These are phyloP conservation scores for Aspergillus cristatus DNA, from an alignment of 495 filamentous ascomycete species.

Conservation along the genomic window DNA sequence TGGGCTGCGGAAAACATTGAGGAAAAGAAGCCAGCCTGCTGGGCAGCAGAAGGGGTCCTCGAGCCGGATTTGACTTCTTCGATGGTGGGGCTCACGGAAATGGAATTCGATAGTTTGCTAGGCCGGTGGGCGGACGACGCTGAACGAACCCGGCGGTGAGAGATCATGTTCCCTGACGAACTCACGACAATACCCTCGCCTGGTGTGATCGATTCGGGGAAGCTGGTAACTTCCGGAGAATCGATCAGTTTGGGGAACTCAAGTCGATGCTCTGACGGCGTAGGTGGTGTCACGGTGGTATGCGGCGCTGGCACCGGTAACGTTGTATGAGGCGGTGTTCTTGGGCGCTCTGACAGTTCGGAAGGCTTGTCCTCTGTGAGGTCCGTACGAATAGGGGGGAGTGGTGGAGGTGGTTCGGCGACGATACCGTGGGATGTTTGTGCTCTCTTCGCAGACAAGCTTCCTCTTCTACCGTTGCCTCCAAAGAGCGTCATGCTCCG, in stretches of 20 bases:
- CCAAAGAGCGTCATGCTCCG: conserved; percentile 21
- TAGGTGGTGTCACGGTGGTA: conserved; percentile 49
- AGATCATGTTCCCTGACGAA: conserved; percentile 65
- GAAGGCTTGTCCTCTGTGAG: conserved; percentile 19
- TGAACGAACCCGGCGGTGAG: conserved; percentile 58
- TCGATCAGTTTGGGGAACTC: conserved; percentile 16
- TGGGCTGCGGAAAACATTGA: conserved; percentile 88
- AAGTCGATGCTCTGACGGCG: conserved; percentile 29
- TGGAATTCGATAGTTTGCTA: conserved; percentile 80
- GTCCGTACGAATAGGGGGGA: conserved; percentile 34
- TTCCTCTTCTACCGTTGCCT: conserved; percentile 27
- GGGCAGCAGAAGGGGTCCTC: conserved; percentile 21
- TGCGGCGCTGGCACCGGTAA: conserved; percentile 35
- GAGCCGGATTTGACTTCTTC: conserved; percentile 48
- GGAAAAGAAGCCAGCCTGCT: conserved; percentile 75
- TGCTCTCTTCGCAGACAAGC: conserved; percentile 29
- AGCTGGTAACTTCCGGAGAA: conserved; percentile 19
- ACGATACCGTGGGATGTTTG: conserved; percentile 14
- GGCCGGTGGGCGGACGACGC: conserved; percentile 60
- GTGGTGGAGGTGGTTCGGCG: conserved; percentile 20
- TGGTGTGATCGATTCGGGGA: conserved; percentile 25
- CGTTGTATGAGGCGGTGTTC: conserved; percentile 36
- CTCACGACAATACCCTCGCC: conserved; percentile 32
- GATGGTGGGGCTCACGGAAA: conserved; percentile 64
- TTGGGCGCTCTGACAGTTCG: conserved; percentile 16